phyloP scores from a whole-genome alignment of 2,329 filamentous ascomycete species.

The Ilyonectria mors-panacis region DNA sequence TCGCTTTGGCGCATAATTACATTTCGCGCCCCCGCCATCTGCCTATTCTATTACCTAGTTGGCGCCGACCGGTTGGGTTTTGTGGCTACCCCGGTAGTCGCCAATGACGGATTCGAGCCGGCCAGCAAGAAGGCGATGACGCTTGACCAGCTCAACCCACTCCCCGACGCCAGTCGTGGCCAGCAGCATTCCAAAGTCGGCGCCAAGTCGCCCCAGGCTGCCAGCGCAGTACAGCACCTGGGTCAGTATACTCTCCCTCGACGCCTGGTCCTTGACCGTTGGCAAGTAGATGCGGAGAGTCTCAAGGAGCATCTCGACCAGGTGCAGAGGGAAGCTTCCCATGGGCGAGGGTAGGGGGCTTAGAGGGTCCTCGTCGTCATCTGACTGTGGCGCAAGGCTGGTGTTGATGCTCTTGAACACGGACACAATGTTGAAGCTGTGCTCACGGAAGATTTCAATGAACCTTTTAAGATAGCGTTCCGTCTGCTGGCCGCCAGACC shows the following conservation, averaged over 20 bases:
- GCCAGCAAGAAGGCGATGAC: constrained; percentile 87
- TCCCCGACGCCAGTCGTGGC: constrained; percentile 73
- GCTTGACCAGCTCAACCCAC: constrained; percentile 91
- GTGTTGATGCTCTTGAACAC: constrained; percentile 89
- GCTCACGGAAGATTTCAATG: constrained; percentile 97
- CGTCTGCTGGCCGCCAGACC: constrained; percentile 88
- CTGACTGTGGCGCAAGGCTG: constrained; percentile 45
- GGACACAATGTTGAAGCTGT: constrained; percentile 95
- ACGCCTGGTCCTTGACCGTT: constrained; percentile 83
- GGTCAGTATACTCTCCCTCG: constrained; percentile 89
- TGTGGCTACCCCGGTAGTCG: constrained; percentile 56
- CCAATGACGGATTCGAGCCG: constrained; percentile 80
- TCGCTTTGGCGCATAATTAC: constrained; percentile 45
- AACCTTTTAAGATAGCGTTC: constrained; percentile 95
- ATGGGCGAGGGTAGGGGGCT: constrained; percentile 80
- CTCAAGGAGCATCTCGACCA: constrained; percentile 85
- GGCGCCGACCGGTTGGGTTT: constrained; percentile 21
- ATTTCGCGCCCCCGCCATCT: constrained; percentile 21
- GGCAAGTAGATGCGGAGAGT: constrained; percentile 84
- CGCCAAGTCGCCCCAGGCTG: constrained; percentile 89
- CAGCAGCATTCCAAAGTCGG: constrained; percentile 92
- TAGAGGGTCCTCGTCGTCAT: constrained; percentile 54
- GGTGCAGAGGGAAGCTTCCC: constrained; percentile 86
- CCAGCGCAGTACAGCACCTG: constrained; percentile 95
- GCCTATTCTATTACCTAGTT: background rate